These are phyloP conservation scores for Coemansia sp. DNA, from an alignment of 192 early-diverging fungal genomes.

Conservation along the genomic window DNA sequence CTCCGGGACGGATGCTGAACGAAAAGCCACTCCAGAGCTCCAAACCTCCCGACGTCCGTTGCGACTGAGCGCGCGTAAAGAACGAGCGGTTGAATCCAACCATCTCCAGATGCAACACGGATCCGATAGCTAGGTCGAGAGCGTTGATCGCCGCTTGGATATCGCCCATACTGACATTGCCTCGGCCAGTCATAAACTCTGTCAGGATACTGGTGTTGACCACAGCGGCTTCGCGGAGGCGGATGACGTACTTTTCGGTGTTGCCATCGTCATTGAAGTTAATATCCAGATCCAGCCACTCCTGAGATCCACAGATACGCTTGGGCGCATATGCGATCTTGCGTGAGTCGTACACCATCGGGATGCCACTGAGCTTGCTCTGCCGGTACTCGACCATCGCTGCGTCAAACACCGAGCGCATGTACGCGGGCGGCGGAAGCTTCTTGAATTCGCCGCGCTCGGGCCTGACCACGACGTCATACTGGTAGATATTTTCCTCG, in stretches of 20 bases:
- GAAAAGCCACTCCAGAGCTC: constrained; percentile 95
- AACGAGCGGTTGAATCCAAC: constrained; percentile 85
- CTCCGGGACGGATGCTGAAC: constrained; percentile 77
- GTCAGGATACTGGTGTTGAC: constrained; percentile 55
- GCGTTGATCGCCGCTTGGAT: constrained; percentile 60
- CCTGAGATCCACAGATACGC: constrained; percentile 68
- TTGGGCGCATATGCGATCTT: constrained; percentile 80
- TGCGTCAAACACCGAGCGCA: constrained; percentile 72
- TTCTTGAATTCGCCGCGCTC: constrained; percentile 30
- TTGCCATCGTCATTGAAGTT: constrained; percentile 31
- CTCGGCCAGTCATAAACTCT: constrained; percentile 26
- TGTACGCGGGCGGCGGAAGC: constrained; percentile 51
- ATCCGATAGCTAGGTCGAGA: constrained; percentile 80
- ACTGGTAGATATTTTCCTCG: constrained; percentile 75
- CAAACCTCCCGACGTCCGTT: constrained; percentile 63
- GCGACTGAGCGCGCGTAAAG: constrained; percentile 71
- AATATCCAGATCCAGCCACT: constrained; percentile 61
- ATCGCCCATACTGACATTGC: constrained; percentile 13
- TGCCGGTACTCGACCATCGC: constrained; percentile 42
- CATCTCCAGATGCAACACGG: constrained; percentile 76
- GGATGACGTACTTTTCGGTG: constrained; percentile 57
- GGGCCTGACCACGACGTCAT: constrained; percentile 78
- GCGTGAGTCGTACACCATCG: constrained; percentile 81
- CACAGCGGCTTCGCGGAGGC: constrained; percentile 57
- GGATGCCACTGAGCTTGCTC: constrained; percentile 58